phyloP scores from a whole-genome alignment of 768 basidiomycete genomes.

The Tulasnella sp. region DNA sequence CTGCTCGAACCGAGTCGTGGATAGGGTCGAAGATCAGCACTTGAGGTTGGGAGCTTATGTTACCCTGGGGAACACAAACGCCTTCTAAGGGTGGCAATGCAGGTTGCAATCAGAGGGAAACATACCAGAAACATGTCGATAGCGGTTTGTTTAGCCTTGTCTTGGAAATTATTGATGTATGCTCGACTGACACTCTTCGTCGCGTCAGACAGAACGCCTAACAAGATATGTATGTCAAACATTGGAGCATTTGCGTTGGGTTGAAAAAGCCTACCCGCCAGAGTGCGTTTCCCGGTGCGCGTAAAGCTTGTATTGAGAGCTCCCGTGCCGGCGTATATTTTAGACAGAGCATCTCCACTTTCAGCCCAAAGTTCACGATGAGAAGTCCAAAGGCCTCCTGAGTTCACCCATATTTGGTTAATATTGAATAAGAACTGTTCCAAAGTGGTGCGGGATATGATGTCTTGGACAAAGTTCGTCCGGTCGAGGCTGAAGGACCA shows the following conservation, averaged over 20 bases:
- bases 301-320: conserved; percentile 95
- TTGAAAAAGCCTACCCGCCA: conserved; percentile 57
- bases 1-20: conserved; percentile 76
- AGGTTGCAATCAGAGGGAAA: background rate
- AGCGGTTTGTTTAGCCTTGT: conserved; percentile 87
- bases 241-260: background rate
- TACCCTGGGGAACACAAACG: conserved; percentile 58
- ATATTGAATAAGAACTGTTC: conserved; percentile 79
- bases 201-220: conserved; percentile 89
- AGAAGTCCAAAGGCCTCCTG: conserved; percentile 68
- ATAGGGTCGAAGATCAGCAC: conserved; percentile 93
- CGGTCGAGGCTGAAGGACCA: conserved; percentile 69
- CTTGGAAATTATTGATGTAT: conserved; percentile 97
- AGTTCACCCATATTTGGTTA: conserved; percentile 69
- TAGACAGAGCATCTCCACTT: conserved; percentile 88
- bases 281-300: conserved; percentile 86
- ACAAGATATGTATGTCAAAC: background rate
- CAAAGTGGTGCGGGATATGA: conserved; percentile 75
- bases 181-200: conserved; percentile 94
- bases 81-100: too few relatives aligned
- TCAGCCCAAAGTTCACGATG: conserved; percentile 97
- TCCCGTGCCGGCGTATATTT: conserved; percentile 80
- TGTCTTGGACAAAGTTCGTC: conserved; percentile 96
- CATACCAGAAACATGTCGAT: conserved; percentile 91
- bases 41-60: conserved; percentile 79